Evolutionary conservation across 352 stramenopile genomes (phyloP), one percentile per base, ranked within the genome.

Genomic region (Pythium grandisporangium): DNA sequence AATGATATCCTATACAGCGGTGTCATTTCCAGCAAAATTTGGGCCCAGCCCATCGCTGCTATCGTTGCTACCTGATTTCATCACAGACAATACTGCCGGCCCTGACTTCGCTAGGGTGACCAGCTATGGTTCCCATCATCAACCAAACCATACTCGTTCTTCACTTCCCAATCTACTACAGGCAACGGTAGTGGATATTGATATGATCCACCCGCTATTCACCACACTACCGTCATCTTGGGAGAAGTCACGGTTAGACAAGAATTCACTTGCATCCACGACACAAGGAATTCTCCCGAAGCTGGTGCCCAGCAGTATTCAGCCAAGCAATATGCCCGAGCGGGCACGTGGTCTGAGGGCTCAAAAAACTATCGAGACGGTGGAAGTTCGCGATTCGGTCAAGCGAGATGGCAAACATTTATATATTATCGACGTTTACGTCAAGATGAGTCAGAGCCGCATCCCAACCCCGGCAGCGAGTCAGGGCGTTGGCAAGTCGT

Each of bases 371-470:
- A 75, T 84, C 21, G 66, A 78, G 45, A 52, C 41, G 30, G 53
- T 84, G n/a, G 53, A 62, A 33, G 70, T 84, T 41, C 63, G 59
- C 24, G 56, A 61, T 21, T 46, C 70, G 6, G 45, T 74, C 13
- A 62, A 70, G 46, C 55, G 61, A 6, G 64, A 84, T 6, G 70
- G 73, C 38, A 39, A 50, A 25, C 35, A 62, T 16, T 29, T 76
- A 44, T 84, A 76, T 34, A 48, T 70, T 10, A 42, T 84, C 33
- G 55, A 74, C 32, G 48, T 84, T 27, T 80, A 72, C 37, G 59
- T 53, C 42, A 70, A 65, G 37, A 53, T 55, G 11, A 5, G 14
- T 7, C 39, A 39, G 6, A 44, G 20, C 25, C 30, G 45, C 38
- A 55, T 55, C 40, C 47, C 70, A 0, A 73, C 57, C n/a, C 59